Conservation (phyloP, 2,329 filamentous ascomycete species). For the Westerdykella sp. region DNA sequence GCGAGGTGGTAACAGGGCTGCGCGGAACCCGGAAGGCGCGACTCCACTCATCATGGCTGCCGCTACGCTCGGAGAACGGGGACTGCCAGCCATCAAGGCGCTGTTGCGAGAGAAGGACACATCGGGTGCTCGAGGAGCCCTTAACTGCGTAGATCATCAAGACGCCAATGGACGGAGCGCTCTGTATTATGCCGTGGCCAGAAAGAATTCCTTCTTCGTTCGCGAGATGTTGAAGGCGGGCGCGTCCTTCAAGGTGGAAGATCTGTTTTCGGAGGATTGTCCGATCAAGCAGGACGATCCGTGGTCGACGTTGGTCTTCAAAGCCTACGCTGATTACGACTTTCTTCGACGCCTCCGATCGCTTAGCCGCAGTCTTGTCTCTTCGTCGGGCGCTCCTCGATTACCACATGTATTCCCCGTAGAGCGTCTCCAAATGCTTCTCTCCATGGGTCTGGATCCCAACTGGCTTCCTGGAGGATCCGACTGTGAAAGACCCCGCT, state of each 20-base stretch:
- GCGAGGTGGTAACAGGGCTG: slow-evolving; percentile 25
- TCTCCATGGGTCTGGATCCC: no score
- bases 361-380: no score
- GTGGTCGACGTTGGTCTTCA: no score
- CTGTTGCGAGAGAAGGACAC: slow-evolving; percentile 16
- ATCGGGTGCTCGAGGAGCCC: slow-evolving; percentile 3
- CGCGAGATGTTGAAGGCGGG: slow-evolving; percentile 20
- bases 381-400: no score
- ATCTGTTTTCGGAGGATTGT: no score
- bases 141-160: slow-evolving; percentile 28
- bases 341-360: slow-evolving; percentile 8
- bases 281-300: no score
- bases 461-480: no score
- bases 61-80: slow-evolving; percentile 24
- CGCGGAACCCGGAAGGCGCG: slow-evolving; percentile 28
- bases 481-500: no score
- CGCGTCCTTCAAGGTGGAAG: slow-evolving; percentile 12
- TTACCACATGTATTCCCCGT: no score
- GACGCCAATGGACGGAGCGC: slow-evolving; percentile 24
- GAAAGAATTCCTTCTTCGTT: slow-evolving; percentile 23
- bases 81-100: slow-evolving; percentile 21
- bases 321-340: slow-evolving; percentile 7
- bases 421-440: no score
- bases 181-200: slow-evolving; percentile 23
- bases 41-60: slow-evolving; percentile 30